Evolutionary conservation across 2,329 filamentous ascomycete genomes (phyloP), one percentile per base, ranked within the genome.

Genomic region (Neofusicoccum kwambonambiense): DNA sequence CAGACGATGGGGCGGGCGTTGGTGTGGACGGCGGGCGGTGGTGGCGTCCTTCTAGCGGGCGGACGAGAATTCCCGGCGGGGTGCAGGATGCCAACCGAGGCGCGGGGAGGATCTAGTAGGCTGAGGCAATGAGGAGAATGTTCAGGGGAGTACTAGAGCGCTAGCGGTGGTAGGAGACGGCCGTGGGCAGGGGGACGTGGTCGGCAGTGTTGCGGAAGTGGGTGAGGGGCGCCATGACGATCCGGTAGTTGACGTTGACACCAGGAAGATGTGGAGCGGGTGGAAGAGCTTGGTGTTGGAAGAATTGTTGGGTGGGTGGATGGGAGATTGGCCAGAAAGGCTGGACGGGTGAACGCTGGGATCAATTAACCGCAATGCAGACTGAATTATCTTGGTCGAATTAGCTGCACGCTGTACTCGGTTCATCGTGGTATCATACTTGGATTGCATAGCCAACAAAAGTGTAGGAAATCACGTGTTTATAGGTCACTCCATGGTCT

Each of bases 111-210:
- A 78, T 85, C 76, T 81, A 80, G 7, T 84, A 85, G 0, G 80
- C 86, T 73, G 89, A 87, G 1, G 82, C 81, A 67, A 89, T 84
- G 37, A 89, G 71, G 2, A 89, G 78, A 0, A 85, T 87, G 35
- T 86, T 85, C 19, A 19, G 19, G 0, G 81, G 79, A 1, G 80
- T 75, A 5, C 77, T 79, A 41, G 78, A 83, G 17, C 86, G 81
- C 70, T 88, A 84, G 5, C 74, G 76, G 70, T 87, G 87, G 75
- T 87, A 85, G 41, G 84, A 78, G 45, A 74, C 70, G 1, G 79
- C 78, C 62, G 75, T 71, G 17, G 74, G 75, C 2, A 75, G 68
- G 8, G 82, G 81, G 3, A 81, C 78, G 68, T 83, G 81, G 62
- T 84, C 75, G 62, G 86, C 78, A 50, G 73, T 71, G 52, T 76